phyloP scores from a whole-genome alignment of 768 basidiomycete species.

The Rhizopogon salebrosus region DNA sequence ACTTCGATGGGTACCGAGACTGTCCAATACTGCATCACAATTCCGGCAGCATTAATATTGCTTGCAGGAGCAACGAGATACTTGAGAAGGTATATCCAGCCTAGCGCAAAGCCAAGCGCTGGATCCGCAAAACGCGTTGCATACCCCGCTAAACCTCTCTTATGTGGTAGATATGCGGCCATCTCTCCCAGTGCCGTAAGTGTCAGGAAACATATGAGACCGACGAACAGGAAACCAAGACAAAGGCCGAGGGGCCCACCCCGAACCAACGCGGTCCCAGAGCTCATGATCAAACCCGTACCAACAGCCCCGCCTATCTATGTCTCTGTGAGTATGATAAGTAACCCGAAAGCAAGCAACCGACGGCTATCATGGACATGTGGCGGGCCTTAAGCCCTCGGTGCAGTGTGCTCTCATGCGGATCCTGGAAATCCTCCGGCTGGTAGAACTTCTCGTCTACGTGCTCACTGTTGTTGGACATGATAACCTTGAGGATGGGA shows the following conservation, averaged over 20 bases:
- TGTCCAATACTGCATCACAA: conserved; percentile 49
- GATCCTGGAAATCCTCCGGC: conserved; percentile 31
- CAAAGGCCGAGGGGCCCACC: conserved; percentile 52
- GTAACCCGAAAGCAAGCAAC: conserved; percentile 5
- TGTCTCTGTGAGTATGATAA: background rate
- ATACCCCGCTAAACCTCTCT: conserved; percentile 56
- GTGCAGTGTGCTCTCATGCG: conserved; percentile 38
- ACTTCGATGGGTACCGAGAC: conserved; percentile 37
- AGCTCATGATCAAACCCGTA: conserved; percentile 51
- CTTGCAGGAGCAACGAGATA: conserved; percentile 63
- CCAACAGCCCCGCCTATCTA: conserved; percentile 49
- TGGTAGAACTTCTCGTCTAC: conserved; percentile 14
- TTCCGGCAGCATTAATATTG: conserved; percentile 60
- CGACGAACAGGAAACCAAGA: conserved; percentile 42
- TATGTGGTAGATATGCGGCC: conserved; percentile 46
- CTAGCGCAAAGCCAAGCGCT: conserved; percentile 55
- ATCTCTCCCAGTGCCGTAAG: conserved; percentile 47
- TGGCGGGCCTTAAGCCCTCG: conserved; percentile 50
- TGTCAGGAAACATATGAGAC: conserved; percentile 54
- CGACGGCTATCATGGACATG: conserved; percentile 55
- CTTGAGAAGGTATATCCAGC: conserved; percentile 60
- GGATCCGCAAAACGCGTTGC: conserved; percentile 67
- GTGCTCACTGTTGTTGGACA: background rate
- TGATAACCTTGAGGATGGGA: background rate
- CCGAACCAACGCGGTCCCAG: conserved; percentile 50